These are phyloP conservation scores for Sequoia sempervirens DNA, from an alignment of 75 land plant species.

Conservation along the genomic window DNA sequence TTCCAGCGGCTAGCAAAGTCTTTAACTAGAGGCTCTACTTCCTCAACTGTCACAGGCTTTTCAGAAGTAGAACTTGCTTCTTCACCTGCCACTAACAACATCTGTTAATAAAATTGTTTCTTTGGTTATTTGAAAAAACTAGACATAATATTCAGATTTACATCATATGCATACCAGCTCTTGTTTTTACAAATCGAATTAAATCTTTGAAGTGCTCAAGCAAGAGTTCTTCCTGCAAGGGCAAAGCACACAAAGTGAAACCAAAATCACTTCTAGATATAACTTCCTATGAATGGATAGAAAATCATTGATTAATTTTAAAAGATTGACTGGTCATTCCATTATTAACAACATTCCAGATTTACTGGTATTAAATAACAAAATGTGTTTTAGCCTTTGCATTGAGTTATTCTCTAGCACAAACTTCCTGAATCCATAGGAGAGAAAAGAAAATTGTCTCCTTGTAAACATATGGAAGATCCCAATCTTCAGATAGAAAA, in stretches of 20 bases:
- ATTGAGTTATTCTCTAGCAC: neutral
- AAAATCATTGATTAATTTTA: neutral
- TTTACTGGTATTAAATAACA: neutral
- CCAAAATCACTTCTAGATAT: neutral
- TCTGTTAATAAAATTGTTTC: neutral
- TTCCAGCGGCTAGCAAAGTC: slow-evolving; percentile 96
- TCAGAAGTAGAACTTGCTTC: slow-evolving; percentile 52
- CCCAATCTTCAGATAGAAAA: neutral
- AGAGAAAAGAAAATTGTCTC: neutral
- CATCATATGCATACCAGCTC: slow-evolving; percentile 59
- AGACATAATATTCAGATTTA: neutral
- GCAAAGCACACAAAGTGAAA: slow-evolving; percentile 3
- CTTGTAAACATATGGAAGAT: neutral
- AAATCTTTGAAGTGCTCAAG: slow-evolving; percentile 84
- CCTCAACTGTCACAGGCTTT: slow-evolving; percentile 69
- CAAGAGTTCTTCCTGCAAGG: slow-evolving; percentile 84
- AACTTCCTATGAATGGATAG: neutral
- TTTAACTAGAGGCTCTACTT: slow-evolving; percentile 93
- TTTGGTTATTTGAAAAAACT: neutral
- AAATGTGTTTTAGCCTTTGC: neutral
- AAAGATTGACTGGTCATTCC: neutral
- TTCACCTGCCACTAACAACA: slow-evolving; percentile 55
- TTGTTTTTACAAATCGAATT: slow-evolving; percentile 89
- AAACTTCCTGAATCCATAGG: neutral
- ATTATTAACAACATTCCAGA: neutral